These are phyloP conservation scores for Ophiostoma pallidulum DNA, from an alignment of 2,329 filamentous ascomycete species.

Conservation along the genomic window DNA sequence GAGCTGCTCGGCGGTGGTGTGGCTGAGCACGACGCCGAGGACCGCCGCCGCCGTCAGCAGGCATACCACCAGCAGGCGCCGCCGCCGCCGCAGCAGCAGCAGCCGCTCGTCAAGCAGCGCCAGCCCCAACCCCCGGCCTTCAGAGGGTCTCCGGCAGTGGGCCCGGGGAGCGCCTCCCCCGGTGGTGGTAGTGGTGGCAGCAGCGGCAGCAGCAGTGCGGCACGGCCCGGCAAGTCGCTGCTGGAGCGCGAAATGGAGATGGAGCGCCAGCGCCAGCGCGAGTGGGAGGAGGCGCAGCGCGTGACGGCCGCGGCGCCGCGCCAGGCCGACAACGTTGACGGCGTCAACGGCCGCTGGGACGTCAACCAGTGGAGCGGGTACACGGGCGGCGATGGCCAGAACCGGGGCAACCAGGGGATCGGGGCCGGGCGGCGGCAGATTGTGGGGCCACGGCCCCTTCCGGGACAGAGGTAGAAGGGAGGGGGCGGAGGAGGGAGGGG, in stretches of 20 bases:
- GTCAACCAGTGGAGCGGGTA: constrained; percentile 67
- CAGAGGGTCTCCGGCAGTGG: too few species aligned
- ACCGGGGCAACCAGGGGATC: constrained; percentile 54
- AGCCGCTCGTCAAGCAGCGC: constrained; percentile 7
- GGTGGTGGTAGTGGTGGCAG: too few species aligned
- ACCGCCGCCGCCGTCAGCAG: constrained; percentile 44
- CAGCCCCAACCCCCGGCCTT: constrained; percentile 7
- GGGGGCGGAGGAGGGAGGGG: not conserved
- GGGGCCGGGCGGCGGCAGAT: constrained; percentile 67
- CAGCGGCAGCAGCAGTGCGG: not conserved
- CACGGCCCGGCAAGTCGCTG: constrained; percentile 57
- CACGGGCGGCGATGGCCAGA: constrained; percentile 67
- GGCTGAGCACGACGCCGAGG: constrained; percentile 53
- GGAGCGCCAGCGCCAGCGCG: constrained; percentile 64
- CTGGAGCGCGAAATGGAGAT: constrained; percentile 74
- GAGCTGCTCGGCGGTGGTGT: constrained; percentile 46
- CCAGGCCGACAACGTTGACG: constrained; percentile 55
- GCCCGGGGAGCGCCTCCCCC: too few species aligned
- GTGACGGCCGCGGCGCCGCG: constrained; percentile 48
- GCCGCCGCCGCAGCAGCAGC: constrained; percentile 3
- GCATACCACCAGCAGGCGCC: constrained; percentile 31
- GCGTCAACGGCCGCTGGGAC: constrained; percentile 62
- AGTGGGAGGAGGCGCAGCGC: constrained; percentile 71
- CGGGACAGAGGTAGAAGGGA: constrained; percentile 24
- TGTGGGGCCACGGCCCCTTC: constrained; percentile 64